Base-by-base conservation (phyloP, 768 basidiomycete species). In the Crepidotus variabilis region DNA sequence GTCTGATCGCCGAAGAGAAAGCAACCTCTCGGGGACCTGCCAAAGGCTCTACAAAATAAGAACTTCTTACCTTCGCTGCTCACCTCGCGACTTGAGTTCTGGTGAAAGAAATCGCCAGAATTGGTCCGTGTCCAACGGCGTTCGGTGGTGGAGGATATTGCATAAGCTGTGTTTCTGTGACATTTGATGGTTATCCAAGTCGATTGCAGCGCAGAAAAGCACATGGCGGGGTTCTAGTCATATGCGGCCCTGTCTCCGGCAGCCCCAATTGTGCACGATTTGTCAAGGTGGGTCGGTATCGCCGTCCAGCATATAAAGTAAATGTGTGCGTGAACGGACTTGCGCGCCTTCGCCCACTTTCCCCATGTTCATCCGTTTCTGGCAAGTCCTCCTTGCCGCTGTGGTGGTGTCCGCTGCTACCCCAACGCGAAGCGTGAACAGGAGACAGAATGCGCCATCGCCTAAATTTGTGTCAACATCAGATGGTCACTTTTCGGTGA, bases 401-500 rank as follows among this genome's bases (percentile, higher is more conserved):
- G 63, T 74, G 49, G 56, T 76, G 23, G 73, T 71, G 23, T 71
- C 66, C 57, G 69, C 74, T 7, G 60, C 65, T 5, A 62, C 61
- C 35, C 69, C 77, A 14, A 71, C 74, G 14, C 68, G 61, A 50
- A 74, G 71, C n/a, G 22, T 58, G 24, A 55, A 59, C 45, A 68
- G 61, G 59, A 72, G 74, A 59, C 58, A 57, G 53, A 23, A 58
- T 9, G 49, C 54, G 56, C 57, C 61, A 36, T 28, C 67, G 16
- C 68, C 71, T 24, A 67, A 70, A 1, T 87, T 84, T 61, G 75
- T 87, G 10, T 67, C 73, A 39, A 72, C 72, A 2, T 61, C 73
- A 34, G 74, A 76, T 56, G 64, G 71, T n/a, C 72, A 77, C 28
- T 84, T 87, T 61, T 60, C 67, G 20, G 74, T 83, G 46, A 85